phyloP scores from a whole-genome alignment of 768 basidiomycete genomes.

The Tephrocybe sp. region DNA sequence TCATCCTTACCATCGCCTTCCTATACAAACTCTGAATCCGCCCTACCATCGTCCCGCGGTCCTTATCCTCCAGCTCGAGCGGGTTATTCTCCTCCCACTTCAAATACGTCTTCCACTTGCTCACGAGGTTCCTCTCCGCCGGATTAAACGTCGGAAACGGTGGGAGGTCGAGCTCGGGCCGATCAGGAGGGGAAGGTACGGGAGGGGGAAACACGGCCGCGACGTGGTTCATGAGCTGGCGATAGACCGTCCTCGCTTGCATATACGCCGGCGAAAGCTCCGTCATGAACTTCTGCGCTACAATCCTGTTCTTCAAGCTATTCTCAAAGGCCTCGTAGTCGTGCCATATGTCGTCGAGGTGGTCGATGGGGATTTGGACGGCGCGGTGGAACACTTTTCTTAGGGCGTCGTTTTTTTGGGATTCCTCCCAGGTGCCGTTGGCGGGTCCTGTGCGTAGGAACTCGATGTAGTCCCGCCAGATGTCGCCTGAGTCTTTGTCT shows the following conservation, averaged over 20 bases:
- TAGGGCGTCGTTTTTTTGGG: conserved; percentile 91
- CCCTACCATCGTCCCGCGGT: conserved; percentile 58
- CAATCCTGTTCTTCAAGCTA: conserved; percentile 75
- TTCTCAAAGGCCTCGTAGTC: conserved; percentile 93
- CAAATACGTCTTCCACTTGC: conserved; percentile 87
- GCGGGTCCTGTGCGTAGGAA: too few relatives aligned
- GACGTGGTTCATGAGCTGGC: conserved; percentile 73
- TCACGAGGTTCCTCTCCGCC: conserved; percentile 71
- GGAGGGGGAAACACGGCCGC: conserved; percentile 51
- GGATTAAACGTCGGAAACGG: conserved; percentile 69
- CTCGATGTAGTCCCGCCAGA: conserved; percentile 81
- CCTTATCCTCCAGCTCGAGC: conserved; percentile 86
- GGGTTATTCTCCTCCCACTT: conserved; percentile 97
- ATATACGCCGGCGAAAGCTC: conserved; percentile 93
- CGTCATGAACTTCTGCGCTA: conserved; percentile 93
- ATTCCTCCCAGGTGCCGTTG: conserved; percentile 80
- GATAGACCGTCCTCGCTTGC: conserved; percentile 89
- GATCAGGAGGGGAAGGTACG: conserved; percentile 28
- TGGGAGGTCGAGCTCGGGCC: conserved; percentile 60
- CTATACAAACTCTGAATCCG: conserved; percentile 82
- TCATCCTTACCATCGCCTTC: conserved; percentile 88
- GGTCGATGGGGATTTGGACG: conserved; percentile 91
- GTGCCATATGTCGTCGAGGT: conserved; percentile 90
- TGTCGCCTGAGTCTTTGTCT: conserved; percentile 88
- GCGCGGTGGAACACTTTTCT: conserved; percentile 92